phyloP scores from a whole-genome alignment of 2,329 filamentous ascomycete genomes.

The Aspergillus sp. region DNA sequence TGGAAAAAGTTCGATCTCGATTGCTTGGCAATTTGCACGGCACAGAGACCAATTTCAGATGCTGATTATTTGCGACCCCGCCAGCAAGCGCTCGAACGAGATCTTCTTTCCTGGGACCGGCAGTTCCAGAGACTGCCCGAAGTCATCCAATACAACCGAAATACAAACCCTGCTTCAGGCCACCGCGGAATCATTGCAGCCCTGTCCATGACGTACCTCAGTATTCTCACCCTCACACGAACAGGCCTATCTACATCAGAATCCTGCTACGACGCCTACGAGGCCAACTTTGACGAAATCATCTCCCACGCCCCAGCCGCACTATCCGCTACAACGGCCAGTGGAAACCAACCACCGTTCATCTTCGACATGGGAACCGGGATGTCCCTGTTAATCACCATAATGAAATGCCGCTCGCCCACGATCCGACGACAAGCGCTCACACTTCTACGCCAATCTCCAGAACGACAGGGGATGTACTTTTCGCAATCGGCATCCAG shows the following conservation, averaged over 20 bases:
- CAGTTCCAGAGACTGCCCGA: not conserved
- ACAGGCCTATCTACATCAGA: constrained; percentile 17
- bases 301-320: not conserved
- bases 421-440: constrained; percentile 23
- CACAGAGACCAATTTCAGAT: no score
- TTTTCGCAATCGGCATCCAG: constrained; percentile 20
- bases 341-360: constrained; percentile 20
- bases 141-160: not conserved
- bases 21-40: constrained; percentile 5
- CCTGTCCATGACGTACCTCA: constrained; percentile 6
- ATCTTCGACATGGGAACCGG: constrained; percentile 25
- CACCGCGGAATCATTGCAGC: not conserved
- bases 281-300: not conserved
- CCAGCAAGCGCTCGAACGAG: not conserved
- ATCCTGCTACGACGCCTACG: constrained; percentile 18
- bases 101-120: not conserved
- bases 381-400: constrained; percentile 22
- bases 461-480: constrained; percentile 26
- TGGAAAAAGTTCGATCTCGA: constrained; percentile 7
- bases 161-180: not conserved
- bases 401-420: constrained; percentile 26
- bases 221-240: constrained; percentile 14
- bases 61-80: not conserved
- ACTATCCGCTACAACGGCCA: constrained; percentile 7
- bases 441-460: constrained; percentile 18